Conservation (phyloP, 805 yeast genomes). For the Candida vartiovaarae region DNA sequence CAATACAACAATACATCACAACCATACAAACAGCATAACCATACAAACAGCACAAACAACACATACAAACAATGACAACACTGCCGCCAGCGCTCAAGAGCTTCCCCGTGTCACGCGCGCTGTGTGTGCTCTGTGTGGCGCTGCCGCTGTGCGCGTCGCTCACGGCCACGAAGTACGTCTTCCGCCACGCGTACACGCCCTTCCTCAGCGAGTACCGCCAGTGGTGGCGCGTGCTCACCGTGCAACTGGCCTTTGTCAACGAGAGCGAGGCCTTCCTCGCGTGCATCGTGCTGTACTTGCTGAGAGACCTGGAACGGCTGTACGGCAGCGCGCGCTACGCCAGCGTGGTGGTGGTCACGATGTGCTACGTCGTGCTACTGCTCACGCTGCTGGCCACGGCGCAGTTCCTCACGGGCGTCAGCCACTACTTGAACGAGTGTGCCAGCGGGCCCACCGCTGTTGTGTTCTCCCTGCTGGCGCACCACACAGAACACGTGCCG, state of each 20-base stretch:
- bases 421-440: constrained; percentile 9
- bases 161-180: constrained; percentile 29
- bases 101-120: constrained; percentile 28
- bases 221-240: constrained; percentile 22
- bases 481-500: constrained; percentile 32
- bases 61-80: constrained; percentile 8
- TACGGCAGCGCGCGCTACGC: constrained; percentile 30
- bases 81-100: constrained; percentile 31
- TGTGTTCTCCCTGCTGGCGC: constrained; percentile 28
- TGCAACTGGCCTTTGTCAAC: constrained; percentile 19
- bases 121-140: constrained; percentile 18
- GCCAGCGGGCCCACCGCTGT: constrained; percentile 29
- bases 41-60: too few relatives aligned
- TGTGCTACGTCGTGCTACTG: constrained; percentile 11
- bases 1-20: not conserved
- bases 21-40: too few relatives aligned
- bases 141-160: constrained; percentile 30
- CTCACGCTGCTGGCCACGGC: constrained; percentile 7
- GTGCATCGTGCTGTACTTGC: constrained; percentile 29
- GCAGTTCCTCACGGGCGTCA: constrained; percentile 16
- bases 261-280: constrained; percentile 31
- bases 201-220: constrained; percentile 28
- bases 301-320: constrained; percentile 32
- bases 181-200: constrained; percentile 27
- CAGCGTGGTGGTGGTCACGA: constrained; percentile 14